phyloP scores from a whole-genome alignment of 768 basidiomycete genomes.

The Gloeophyllum trabeum region DNA sequence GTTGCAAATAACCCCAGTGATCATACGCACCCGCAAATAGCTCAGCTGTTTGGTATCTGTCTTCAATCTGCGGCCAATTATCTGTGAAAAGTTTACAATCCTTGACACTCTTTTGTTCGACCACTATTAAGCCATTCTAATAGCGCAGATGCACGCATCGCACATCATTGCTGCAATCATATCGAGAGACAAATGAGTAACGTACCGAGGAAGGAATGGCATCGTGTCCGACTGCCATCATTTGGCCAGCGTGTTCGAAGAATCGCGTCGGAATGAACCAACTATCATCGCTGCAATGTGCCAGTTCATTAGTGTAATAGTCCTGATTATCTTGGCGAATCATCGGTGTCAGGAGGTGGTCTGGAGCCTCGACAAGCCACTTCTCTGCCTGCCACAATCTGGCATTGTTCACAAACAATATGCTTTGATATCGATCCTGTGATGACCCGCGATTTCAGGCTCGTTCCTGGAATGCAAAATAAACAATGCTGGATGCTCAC shows the following conservation, averaged over 20 bases:
- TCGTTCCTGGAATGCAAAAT: no score
- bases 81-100: neutral
- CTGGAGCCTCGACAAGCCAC: constrained; percentile 17
- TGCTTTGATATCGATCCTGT: no score
- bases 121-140: neutral
- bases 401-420: no score
- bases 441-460: no score
- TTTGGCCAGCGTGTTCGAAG: constrained; percentile 1
- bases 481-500: no score
- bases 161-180: no score
- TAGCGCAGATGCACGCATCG: neutral
- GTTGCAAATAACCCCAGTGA: neutral
- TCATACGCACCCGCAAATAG: neutral
- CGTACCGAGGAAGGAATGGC: neutral
- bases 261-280: constrained; percentile 10
- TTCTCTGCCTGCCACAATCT: constrained; percentile 17
- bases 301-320: constrained; percentile 16
- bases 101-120: neutral
- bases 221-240: constrained; percentile 3
- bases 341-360: constrained; percentile 14
- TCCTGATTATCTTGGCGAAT: constrained; percentile 9
- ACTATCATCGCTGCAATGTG: constrained; percentile 4
- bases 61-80: neutral
- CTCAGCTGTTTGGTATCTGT: neutral
- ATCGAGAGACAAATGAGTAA: neutral